phyloP scores from a whole-genome alignment of 306 rosid genomes.

The Vigna nakashimae region DNA sequence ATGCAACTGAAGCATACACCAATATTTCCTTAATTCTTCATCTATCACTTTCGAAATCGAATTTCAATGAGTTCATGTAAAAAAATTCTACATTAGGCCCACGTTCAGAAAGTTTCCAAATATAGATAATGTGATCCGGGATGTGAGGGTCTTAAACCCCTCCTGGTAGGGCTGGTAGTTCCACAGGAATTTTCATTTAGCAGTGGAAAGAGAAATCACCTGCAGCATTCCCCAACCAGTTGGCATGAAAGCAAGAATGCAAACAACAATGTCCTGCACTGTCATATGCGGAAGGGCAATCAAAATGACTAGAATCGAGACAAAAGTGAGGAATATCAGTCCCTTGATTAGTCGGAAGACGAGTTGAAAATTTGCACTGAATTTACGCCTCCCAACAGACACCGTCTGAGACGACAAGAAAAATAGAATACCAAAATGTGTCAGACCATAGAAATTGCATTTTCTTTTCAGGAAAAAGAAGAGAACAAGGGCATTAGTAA shows the following conservation, averaged over 20 bases:
- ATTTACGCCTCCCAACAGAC: slow-evolving; percentile 93
- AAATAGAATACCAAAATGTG: not conserved
- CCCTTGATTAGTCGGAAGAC: slow-evolving; percentile 96
- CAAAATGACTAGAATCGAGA: slow-evolving; percentile 87
- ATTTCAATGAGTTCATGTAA: not conserved
- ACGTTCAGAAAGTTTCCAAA: not conserved
- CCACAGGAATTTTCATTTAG: slow-evolving; percentile 4
- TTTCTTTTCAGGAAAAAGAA: not conserved
- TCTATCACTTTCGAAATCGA: slow-evolving; percentile 19
- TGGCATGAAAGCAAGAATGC: slow-evolving; percentile 64
- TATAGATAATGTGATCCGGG: slow-evolving; percentile 10
- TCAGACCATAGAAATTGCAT: slow-evolving; percentile 18
- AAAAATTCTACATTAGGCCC: not conserved
- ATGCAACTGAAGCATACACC: slow-evolving; percentile 5
- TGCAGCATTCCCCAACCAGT: slow-evolving; percentile 79
- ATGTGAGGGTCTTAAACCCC: slow-evolving; percentile 1
- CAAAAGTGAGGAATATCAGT: slow-evolving; percentile 84
- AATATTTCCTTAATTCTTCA: slow-evolving; percentile 1
- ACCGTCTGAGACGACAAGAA: slow-evolving; percentile 63
- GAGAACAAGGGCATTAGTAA: not conserved
- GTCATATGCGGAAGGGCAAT: slow-evolving; percentile 95
- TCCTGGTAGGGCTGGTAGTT: not conserved
- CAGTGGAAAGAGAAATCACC: slow-evolving; percentile 53
- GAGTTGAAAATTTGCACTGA: slow-evolving; percentile 96
- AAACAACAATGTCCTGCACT: slow-evolving; percentile 74